Conservation (phyloP, 176 grass and related monocot species). For the Rhynchospora pubera region DNA sequence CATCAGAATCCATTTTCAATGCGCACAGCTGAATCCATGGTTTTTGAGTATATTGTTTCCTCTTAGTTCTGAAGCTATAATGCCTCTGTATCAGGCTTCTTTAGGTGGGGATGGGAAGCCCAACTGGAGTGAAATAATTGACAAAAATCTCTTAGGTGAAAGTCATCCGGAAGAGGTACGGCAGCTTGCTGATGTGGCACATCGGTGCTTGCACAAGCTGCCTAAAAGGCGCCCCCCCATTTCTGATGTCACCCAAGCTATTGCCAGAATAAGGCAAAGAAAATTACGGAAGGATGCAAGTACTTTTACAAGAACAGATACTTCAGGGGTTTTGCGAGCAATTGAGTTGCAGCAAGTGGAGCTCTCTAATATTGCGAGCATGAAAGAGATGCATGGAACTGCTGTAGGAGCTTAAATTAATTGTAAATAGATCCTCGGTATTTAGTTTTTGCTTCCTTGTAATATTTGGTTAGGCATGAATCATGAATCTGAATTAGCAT, state of each 20-base stretch:
- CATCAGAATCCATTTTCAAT: neutral
- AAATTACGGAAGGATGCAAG: constrained; percentile 35
- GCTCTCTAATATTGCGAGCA: constrained; percentile 61
- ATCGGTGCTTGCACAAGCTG: constrained; percentile 70
- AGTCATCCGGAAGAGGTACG: constrained; percentile 54
- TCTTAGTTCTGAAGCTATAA: neutral
- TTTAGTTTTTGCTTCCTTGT: neutral
- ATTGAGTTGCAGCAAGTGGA: constrained; percentile 79
- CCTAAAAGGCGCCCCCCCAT: constrained; percentile 80
- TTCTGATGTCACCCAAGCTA: constrained; percentile 58
- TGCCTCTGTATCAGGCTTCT: constrained; percentile 46
- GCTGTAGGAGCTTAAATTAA: constrained; percentile 4
- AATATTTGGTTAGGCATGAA: neutral
- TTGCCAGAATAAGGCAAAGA: constrained; percentile 58
- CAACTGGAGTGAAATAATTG: constrained; percentile 82
- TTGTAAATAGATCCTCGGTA: neutral
- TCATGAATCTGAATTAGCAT: neutral
- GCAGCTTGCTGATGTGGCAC: constrained; percentile 71
- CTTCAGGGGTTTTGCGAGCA: constrained; percentile 46
- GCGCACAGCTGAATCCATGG: neutral
- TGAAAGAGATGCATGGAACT: constrained; percentile 31
- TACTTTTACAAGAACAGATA: constrained; percentile 32
- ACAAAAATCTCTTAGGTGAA: constrained; percentile 54
- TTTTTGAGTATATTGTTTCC: neutral
- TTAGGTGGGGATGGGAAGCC: constrained; percentile 68